phyloP scores from a whole-genome alignment of 352 stramenopile genomes.

The Phytophthora agathidicida region DNA sequence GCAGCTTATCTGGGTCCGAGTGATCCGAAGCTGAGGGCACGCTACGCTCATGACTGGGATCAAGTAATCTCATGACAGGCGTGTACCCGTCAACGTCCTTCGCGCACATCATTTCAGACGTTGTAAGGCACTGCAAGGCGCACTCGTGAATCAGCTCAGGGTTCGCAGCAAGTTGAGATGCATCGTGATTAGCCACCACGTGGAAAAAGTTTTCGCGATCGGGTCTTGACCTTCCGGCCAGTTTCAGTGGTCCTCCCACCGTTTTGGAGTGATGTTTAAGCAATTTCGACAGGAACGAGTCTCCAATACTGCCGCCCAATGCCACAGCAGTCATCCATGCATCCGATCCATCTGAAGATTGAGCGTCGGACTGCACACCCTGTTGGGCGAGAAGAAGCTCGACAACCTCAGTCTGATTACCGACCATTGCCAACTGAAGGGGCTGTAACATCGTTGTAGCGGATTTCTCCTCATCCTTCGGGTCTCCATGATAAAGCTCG shows the following conservation, averaged over 20 bases:
- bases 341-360: constrained; percentile 51
- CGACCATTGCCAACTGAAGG: constrained; percentile 63
- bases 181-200: constrained; percentile 41
- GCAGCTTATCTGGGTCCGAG: constrained; percentile 40
- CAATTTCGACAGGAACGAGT: constrained; percentile 57
- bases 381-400: constrained; percentile 54
- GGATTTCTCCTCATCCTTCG: constrained; percentile 11
- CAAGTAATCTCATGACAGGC: constrained; percentile 59
- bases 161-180: constrained; percentile 21
- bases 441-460: constrained; percentile 42
- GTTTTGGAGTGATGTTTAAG: constrained; percentile 50
- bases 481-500: constrained; percentile 37
- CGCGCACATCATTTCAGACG: constrained; percentile 46
- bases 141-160: constrained; percentile 46
- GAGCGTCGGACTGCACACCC: constrained; percentile 39
- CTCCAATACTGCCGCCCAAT: constrained; percentile 32
- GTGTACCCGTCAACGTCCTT: constrained; percentile 55
- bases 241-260: constrained; percentile 36
- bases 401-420: constrained; percentile 51
- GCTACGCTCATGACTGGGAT: constrained; percentile 25
- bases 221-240: constrained; percentile 26
- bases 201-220: constrained; percentile 70
- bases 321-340: constrained; percentile 63
- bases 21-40: constrained; percentile 27
- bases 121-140: constrained; percentile 37